Evolutionary conservation across 2,329 filamentous ascomycete genomes (phyloP).

Genomic region (Phyllosticta citrichinensis): DNA sequence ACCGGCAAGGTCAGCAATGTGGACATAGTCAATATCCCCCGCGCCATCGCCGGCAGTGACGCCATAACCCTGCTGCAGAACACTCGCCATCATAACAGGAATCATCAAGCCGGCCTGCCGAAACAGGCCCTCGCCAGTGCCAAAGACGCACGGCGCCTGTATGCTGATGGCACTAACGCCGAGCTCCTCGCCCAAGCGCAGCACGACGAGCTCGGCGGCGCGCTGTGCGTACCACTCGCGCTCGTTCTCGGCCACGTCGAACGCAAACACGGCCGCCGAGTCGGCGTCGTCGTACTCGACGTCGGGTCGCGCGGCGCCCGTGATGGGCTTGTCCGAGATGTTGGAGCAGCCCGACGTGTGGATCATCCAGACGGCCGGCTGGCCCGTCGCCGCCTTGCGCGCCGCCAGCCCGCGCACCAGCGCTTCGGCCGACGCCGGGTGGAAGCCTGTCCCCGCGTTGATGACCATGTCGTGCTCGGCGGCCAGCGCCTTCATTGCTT

Average conservation of each 20-base stretch:
- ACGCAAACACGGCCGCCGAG: conserved; percentile 10
- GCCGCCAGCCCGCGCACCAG: conserved; percentile 14
- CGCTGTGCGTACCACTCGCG: conserved; percentile 13
- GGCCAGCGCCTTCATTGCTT: conserved; percentile 12
- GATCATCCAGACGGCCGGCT: conserved; percentile 12
- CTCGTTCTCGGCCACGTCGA: conserved; percentile 11
- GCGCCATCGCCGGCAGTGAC: conserved; percentile 15
- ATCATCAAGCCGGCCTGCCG: conserved; percentile 13
- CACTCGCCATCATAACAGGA: conserved; percentile 13
- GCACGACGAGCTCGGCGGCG: conserved; percentile 12
- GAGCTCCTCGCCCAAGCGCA: neutral
- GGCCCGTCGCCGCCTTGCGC: conserved; percentile 9
- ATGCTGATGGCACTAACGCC: neutral
- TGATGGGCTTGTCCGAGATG: conserved; percentile 11
- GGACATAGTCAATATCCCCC: conserved; percentile 16
- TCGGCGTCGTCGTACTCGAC: conserved; percentile 14
- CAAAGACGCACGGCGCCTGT: conserved; percentile 11
- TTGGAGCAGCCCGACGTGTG: conserved; percentile 16
- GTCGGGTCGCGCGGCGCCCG: conserved; percentile 4
- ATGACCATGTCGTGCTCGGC: conserved; percentile 15
- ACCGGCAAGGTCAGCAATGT: conserved; percentile 14
- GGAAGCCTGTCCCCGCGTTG: conserved; percentile 14
- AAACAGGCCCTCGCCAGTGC: conserved; percentile 14
- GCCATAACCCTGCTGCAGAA: conserved; percentile 15
- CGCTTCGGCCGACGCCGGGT: conserved; percentile 12